phyloP scores from a whole-genome alignment of 768 basidiomycete genomes.

The Tylopilus sp. region DNA sequence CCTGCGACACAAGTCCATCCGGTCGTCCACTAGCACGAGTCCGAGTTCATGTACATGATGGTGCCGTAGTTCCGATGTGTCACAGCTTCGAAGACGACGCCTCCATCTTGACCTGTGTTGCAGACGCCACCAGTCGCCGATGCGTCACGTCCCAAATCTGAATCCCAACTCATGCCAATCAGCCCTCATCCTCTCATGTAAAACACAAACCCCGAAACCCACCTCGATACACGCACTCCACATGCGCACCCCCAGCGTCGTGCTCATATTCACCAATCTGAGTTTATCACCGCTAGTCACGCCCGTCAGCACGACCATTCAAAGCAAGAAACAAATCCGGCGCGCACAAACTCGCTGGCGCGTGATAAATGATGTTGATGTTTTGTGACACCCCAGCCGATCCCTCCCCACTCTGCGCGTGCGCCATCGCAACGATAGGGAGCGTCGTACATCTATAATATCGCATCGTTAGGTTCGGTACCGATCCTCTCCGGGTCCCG shows the following conservation, averaged over 20 bases:
- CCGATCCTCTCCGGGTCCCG: background rate
- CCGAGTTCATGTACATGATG: too few relatives aligned
- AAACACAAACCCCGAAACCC: too few relatives aligned
- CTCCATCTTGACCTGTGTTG: conserved; percentile 40
- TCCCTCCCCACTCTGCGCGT: conserved; percentile 28
- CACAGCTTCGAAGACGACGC: conserved; percentile 17
- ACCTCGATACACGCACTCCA: conserved; percentile 20
- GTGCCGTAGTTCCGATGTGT: background rate
- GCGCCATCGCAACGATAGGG: conserved; percentile 35
- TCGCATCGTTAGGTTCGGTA: background rate
- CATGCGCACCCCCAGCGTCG: conserved; percentile 26
- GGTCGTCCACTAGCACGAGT: background rate
- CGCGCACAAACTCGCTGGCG: conserved; percentile 37
- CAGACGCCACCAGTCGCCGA: conserved; percentile 40
- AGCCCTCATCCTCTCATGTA: background rate
- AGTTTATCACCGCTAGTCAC: conserved; percentile 41
- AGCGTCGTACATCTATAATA: conserved; percentile 39
- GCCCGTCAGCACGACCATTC: background rate
- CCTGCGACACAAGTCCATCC: too few relatives aligned
- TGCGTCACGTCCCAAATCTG: conserved; percentile 43
- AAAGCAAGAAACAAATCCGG: background rate
- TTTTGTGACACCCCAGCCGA: conserved; percentile 41
- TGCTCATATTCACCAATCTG: conserved; percentile 39
- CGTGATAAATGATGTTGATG: conserved; percentile 46
- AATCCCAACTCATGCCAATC: background rate